These are phyloP conservation scores for Emmonsiellopsis sp. DNA, from an alignment of 2,329 filamentous ascomycete species.

Conservation along the genomic window DNA sequence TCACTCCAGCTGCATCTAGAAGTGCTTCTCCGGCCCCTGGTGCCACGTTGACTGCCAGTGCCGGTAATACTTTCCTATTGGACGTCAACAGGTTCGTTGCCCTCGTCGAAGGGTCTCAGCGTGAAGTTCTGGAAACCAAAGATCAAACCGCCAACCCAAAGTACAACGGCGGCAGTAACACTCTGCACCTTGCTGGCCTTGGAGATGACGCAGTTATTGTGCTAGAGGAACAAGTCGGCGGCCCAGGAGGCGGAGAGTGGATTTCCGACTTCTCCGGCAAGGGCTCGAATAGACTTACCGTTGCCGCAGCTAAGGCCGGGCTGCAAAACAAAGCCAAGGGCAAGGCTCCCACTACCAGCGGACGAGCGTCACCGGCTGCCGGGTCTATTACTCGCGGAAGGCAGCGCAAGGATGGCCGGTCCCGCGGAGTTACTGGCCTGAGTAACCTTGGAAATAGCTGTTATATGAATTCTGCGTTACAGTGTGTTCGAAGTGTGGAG, in stretches of 20 bases:
- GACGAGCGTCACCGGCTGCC: conserved; percentile 54
- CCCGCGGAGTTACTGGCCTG: conserved; percentile 69
- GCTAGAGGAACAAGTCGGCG: conserved; percentile 66
- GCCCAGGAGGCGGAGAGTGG: conserved; percentile 45
- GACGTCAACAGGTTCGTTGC: conserved; percentile 54
- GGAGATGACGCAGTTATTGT: conserved; percentile 66
- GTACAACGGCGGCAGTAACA: conserved; percentile 61
- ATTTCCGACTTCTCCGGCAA: conserved; percentile 40
- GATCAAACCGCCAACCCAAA: conserved; percentile 66
- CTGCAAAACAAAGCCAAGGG: conserved; percentile 26
- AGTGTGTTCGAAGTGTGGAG: conserved; percentile 87
- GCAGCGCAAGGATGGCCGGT: conserved; percentile 57
- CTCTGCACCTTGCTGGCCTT: conserved; percentile 57
- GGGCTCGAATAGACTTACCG: conserved; percentile 37
- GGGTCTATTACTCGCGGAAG: conserved; percentile 62
- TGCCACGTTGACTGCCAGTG: conserved; percentile 30
- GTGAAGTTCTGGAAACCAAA: conserved; percentile 52
- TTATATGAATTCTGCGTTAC: conserved; percentile 97
- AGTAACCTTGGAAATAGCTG: conserved; percentile 93
- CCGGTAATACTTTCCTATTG: conserved; percentile 46
- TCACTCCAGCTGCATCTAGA: conserved; percentile 35
- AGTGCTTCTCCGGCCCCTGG: conserved; percentile 36
- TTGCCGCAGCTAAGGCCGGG: conserved; percentile 34
- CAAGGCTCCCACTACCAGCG: conserved; percentile 41
- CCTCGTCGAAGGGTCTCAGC: conserved; percentile 53